phyloP scores from a whole-genome alignment of 163 green algal genomes.

The Chloromonas sp. region DNA sequence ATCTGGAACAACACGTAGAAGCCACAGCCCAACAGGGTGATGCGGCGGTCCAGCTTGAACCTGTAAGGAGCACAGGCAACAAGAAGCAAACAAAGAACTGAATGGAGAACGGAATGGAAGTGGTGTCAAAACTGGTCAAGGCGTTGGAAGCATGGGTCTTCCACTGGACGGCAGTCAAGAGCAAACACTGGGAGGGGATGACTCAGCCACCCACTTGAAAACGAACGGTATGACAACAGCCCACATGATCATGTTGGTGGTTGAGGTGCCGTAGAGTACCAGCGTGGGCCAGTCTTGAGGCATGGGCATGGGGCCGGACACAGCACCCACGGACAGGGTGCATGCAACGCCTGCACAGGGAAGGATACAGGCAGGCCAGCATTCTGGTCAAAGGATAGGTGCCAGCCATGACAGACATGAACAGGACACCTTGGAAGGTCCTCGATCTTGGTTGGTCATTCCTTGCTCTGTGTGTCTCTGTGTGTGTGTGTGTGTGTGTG shows the following conservation, averaged over 20 bases:
- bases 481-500: background rate
- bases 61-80: background rate
- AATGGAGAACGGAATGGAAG: too few species aligned
- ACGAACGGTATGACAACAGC: conserved; percentile 25
- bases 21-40: conserved; percentile 10
- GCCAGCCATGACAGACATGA: conserved; percentile 6
- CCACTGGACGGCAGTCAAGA: too few species aligned
- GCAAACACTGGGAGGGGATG: background rate
- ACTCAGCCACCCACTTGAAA: conserved; percentile 10
- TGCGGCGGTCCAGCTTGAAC: conserved; percentile 14
- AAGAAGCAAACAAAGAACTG: background rate
- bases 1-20: conserved; percentile 29
- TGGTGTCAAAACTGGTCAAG: too few species aligned
- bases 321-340: conserved; percentile 13
- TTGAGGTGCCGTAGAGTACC: conserved; percentile 23
- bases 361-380: background rate
- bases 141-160: too few species aligned
- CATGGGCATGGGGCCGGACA: conserved; percentile 13
- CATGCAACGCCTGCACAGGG: conserved; percentile 11
- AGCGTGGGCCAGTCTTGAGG: conserved; percentile 13
- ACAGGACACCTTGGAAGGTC: background rate
- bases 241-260: conserved; percentile 33
- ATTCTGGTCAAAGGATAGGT: background rate
- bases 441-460: background rate
- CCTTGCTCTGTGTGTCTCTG: background rate